Evolutionary conservation across 2,329 filamentous ascomycete genomes (phyloP).

Genomic region (Gnomoniopsis sp.): DNA sequence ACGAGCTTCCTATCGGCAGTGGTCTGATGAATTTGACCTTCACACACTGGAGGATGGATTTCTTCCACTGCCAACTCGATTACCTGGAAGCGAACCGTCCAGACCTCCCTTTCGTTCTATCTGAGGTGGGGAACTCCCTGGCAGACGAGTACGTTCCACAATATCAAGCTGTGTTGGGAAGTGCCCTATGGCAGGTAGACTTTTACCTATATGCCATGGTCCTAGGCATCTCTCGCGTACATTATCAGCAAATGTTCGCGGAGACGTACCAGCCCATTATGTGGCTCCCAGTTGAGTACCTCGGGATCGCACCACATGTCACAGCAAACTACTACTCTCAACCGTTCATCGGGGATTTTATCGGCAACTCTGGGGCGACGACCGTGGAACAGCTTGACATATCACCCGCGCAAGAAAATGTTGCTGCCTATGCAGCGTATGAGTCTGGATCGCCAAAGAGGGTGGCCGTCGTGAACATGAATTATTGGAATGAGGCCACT

Average conservation of each 20-base stretch:
- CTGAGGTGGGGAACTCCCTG: conserved; percentile 33
- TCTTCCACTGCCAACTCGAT: conserved; percentile 25
- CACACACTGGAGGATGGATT: conserved; percentile 19
- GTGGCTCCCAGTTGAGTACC: conserved; percentile 28
- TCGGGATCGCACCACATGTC: conserved; percentile 27
- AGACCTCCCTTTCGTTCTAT: conserved; percentile 29
- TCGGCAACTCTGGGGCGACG: conserved; percentile 27
- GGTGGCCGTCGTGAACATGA: conserved; percentile 28
- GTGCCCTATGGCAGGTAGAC: conserved; percentile 33
- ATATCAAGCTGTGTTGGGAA: conserved; percentile 31
- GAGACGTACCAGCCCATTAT: conserved; percentile 26
- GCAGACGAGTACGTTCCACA: conserved; percentile 25
- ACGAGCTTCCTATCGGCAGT: conserved; percentile 8
- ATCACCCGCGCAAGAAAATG: conserved; percentile 16
- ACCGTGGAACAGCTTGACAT: conserved; percentile 23
- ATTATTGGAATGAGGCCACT: conserved; percentile 32
- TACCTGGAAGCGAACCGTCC: conserved; percentile 28
- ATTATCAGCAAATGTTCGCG: conserved; percentile 30
- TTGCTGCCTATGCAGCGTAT: conserved; percentile 28
- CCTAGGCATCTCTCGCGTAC: conserved; percentile 30
- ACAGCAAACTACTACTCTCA: conserved; percentile 34
- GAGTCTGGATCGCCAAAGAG: conserved; percentile 25
- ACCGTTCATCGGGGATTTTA: conserved; percentile 32
- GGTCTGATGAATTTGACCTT: conserved; percentile 20
- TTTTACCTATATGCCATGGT: conserved; percentile 32